phyloP scores from a whole-genome alignment of 352 stramenopile genomes.

The Phytophthora pistaciae region DNA sequence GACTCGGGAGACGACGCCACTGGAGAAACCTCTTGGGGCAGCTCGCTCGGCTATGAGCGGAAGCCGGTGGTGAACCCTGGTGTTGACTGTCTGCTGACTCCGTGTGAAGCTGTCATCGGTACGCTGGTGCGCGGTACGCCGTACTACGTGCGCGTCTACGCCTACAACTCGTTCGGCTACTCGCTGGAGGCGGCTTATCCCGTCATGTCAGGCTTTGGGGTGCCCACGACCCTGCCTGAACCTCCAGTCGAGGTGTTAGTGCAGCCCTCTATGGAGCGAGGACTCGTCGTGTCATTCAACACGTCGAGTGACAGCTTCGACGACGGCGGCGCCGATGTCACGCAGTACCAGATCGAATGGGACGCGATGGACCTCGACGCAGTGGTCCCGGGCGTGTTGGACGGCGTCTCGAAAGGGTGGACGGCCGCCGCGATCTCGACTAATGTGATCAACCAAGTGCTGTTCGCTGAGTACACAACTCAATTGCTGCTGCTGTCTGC shows the following conservation, averaged over 20 bases:
- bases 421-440: slow-evolving; percentile 26
- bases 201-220: slow-evolving; percentile 62
- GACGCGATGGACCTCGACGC: slow-evolving; percentile 89
- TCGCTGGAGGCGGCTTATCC: slow-evolving; percentile 74
- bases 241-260: slow-evolving; percentile 62
- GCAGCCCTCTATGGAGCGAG: slow-evolving; percentile 40
- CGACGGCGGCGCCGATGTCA: slow-evolving; percentile 85
- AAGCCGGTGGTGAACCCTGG: slow-evolving; percentile 76
- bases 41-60: slow-evolving; percentile 80
- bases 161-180: slow-evolving; percentile 95
- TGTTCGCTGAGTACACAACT: slow-evolving; percentile 90
- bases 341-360: slow-evolving; percentile 94
- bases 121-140: slow-evolving; percentile 73
- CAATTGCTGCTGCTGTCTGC: slow-evolving; percentile 91
- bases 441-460: slow-evolving; percentile 52
- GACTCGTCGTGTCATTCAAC: slow-evolving; percentile 85
- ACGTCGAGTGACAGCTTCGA: slow-evolving; percentile 55
- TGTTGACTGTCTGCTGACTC: slow-evolving; percentile 79
- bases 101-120: slow-evolving; percentile 88
- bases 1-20: slow-evolving; percentile 54
- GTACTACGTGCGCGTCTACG: slow-evolving; percentile 93
- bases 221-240: slow-evolving; percentile 81
- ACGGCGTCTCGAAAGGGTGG: slow-evolving; percentile 1
- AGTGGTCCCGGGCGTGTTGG: slow-evolving; percentile 39
- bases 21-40: slow-evolving; percentile 48